Conservation (phyloP, 2,329 filamentous ascomycete species). For the Aaosphaeria pasadenensis region DNA sequence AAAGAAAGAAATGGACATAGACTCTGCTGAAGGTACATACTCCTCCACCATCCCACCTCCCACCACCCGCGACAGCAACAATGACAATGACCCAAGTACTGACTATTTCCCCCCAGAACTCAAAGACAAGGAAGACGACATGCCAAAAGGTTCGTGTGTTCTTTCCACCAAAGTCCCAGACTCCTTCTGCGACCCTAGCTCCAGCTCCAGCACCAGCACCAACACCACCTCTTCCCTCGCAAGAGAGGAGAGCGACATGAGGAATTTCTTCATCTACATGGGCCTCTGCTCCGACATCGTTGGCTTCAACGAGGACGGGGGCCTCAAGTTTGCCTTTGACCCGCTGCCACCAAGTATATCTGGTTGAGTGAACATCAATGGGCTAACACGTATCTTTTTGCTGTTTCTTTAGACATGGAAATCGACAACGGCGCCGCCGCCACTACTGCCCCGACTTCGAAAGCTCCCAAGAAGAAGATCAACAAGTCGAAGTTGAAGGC, state of each 20-base stretch:
- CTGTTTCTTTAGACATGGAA: conserved; percentile 31
- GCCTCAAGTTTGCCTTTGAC: conserved; percentile 37
- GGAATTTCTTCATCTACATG: conserved; percentile 36
- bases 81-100: background rate
- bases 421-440: conserved; percentile 33
- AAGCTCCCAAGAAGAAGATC: conserved; percentile 8
- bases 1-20: conserved; percentile 46
- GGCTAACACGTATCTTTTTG: conserved; percentile 21
- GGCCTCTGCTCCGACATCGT: conserved; percentile 39
- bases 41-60: background rate
- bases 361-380: conserved; percentile 20
- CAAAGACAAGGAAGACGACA: conserved; percentile 19
- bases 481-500: background rate
- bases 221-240: conserved; percentile 2
- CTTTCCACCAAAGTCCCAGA: conserved; percentile 26
- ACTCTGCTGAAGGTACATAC: conserved; percentile 38
- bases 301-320: conserved; percentile 34
- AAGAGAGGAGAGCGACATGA: conserved; percentile 16
- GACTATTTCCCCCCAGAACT: conserved; percentile 3
- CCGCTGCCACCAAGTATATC: conserved; percentile 24
- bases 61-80: conserved; percentile 5
- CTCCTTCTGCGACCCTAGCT: conserved; percentile 15
- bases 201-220: conserved; percentile 2
- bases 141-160: conserved; percentile 30
- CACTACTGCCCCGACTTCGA: conserved; percentile 7